Percentiles rank a stretch among this genome's conserved stretches.
Evolutionary conservation across 2,329 filamentous ascomycete species (phyloP).

Genomic region (Clarireedia monteithiana): DNA sequence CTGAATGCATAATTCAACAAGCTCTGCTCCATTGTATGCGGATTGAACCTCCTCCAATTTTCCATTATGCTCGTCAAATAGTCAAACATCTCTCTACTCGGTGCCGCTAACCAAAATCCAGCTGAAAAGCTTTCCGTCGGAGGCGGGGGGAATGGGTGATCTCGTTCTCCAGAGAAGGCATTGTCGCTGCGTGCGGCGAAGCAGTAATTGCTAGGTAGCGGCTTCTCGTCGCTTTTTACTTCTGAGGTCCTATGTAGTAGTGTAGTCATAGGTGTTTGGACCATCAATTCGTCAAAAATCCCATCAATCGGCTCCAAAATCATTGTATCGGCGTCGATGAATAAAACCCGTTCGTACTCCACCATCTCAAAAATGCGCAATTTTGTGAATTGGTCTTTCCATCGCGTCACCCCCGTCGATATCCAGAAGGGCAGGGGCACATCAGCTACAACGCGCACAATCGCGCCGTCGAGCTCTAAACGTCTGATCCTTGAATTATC

Average conservation of each 20-base stretch:
- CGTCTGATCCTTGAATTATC: neutral
- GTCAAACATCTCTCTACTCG: slow-evolving; percentile 32
- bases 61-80: slow-evolving; percentile 32
- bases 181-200: slow-evolving; percentile 32
- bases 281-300: slow-evolving; percentile 31
- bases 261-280: slow-evolving; percentile 15
- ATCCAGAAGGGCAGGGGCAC: slow-evolving; percentile 31
- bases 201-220: slow-evolving; percentile 29
- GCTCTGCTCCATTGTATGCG: slow-evolving; percentile 34
- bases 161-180: slow-evolving; percentile 26
- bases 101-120: slow-evolving; percentile 30
- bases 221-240: slow-evolving; percentile 25
- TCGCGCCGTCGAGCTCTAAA: slow-evolving; percentile 23
- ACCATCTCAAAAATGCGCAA: slow-evolving; percentile 35
- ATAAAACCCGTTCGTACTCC: slow-evolving; percentile 35
- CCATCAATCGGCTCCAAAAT: slow-evolving; percentile 31
- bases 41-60: slow-evolving; percentile 31
- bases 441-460: slow-evolving; percentile 31
- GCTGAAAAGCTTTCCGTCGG: slow-evolving; percentile 16
- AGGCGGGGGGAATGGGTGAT: slow-evolving; percentile 32
- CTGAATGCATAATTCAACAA: slow-evolving; percentile 37
- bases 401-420: slow-evolving; percentile 31
- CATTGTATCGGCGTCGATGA: slow-evolving; percentile 37
- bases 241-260: slow-evolving; percentile 14
- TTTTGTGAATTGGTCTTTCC: slow-evolving; percentile 37